These are phyloP conservation scores for Auriscalpium microsporum DNA, from an alignment of 768 basidiomycete genomes.

Conservation along the genomic window DNA sequence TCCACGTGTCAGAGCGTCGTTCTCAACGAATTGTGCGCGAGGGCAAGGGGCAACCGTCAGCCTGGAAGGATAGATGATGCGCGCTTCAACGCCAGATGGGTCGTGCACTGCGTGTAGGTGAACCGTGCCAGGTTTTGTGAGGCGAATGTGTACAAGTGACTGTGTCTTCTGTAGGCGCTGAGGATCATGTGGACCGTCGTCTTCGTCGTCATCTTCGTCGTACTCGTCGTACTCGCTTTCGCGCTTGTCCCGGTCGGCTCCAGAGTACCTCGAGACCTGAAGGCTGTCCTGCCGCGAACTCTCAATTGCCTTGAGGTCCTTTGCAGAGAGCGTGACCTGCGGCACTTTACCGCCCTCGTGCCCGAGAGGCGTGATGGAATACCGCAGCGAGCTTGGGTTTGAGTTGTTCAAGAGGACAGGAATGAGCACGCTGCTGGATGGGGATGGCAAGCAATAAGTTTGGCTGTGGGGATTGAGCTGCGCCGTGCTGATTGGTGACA, in stretches of 20 bases:
- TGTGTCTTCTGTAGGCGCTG: slow-evolving; percentile 66
- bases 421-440: slow-evolving; percentile 50
- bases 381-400: slow-evolving; percentile 57
- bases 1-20: slow-evolving; percentile 30
- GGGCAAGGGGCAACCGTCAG: slow-evolving; percentile 80
- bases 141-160: slow-evolving; percentile 59
- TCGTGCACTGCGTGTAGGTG: slow-evolving; percentile 71
- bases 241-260: slow-evolving; percentile 23
- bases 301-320: slow-evolving; percentile 63
- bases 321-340: slow-evolving; percentile 29
- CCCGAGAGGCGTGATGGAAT: slow-evolving; percentile 63
- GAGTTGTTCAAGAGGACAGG: slow-evolving; percentile 91
- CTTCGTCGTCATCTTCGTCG: slow-evolving; percentile 58
- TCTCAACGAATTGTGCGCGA: slow-evolving; percentile 50
- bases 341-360: slow-evolving; percentile 25
- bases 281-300: slow-evolving; percentile 45
- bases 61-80: slow-evolving; percentile 54
- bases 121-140: slow-evolving; percentile 66
- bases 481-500: slow-evolving; percentile 92
- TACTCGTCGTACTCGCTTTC: slow-evolving; percentile 58
- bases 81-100: slow-evolving; percentile 59
- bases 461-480: slow-evolving; percentile 71
- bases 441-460: slow-evolving; percentile 63
- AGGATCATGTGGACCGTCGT: slow-evolving; percentile 22
- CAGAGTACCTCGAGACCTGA: slow-evolving; percentile 30